Percentiles rank a stretch among this genome's conserved stretches.
phyloP scores from a whole-genome alignment of 1,284 basidiomycete genomes.

The Moesziomyces parantarcticus region DNA sequence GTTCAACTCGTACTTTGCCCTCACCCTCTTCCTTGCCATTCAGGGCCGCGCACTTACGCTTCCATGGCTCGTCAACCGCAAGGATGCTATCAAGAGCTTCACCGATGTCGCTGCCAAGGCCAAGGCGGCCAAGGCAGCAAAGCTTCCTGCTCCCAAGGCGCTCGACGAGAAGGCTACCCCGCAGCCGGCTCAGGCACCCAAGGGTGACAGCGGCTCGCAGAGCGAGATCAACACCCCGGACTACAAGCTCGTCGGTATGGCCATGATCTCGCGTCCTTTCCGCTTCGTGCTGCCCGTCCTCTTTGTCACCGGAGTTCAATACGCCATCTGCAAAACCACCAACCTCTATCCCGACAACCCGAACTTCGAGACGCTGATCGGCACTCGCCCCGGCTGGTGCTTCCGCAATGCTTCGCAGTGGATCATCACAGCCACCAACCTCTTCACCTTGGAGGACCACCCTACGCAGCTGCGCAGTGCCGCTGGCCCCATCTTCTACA shows the following conservation, averaged over 20 bases:
- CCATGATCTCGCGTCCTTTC: slow-evolving; percentile 47
- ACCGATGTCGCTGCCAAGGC: slow-evolving; percentile 33
- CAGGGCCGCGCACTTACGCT: slow-evolving; percentile 35
- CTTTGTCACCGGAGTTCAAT: slow-evolving; percentile 46
- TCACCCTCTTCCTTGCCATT: slow-evolving; percentile 46
- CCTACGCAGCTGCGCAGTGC: slow-evolving; percentile 20
- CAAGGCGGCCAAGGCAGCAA: slow-evolving; percentile 31
- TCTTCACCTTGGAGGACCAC: slow-evolving; percentile 38
- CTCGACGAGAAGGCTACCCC: slow-evolving; percentile 28
- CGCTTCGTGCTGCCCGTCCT: slow-evolving; percentile 45
- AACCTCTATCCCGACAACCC: slow-evolving; percentile 27
- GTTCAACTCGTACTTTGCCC: slow-evolving; percentile 38
- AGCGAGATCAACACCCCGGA: slow-evolving; percentile 34
- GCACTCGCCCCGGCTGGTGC: slow-evolving; percentile 35
- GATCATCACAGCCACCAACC: slow-evolving; percentile 43
- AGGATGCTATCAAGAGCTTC: slow-evolving; percentile 25
- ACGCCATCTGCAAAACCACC: slow-evolving; percentile 36
- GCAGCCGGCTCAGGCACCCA: not conserved
- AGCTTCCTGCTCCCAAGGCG: slow-evolving; percentile 24
- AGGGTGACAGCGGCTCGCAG: not conserved
- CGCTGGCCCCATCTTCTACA: slow-evolving; percentile 31
- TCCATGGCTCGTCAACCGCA: slow-evolving; percentile 39
- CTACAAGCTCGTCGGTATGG: slow-evolving; percentile 44
- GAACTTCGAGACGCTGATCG: slow-evolving; percentile 39
- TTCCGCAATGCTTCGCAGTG: slow-evolving; percentile 31